phyloP scores from a whole-genome alignment of 192 early-diverging fungal genomes.

The Coemansia reversa region DNA sequence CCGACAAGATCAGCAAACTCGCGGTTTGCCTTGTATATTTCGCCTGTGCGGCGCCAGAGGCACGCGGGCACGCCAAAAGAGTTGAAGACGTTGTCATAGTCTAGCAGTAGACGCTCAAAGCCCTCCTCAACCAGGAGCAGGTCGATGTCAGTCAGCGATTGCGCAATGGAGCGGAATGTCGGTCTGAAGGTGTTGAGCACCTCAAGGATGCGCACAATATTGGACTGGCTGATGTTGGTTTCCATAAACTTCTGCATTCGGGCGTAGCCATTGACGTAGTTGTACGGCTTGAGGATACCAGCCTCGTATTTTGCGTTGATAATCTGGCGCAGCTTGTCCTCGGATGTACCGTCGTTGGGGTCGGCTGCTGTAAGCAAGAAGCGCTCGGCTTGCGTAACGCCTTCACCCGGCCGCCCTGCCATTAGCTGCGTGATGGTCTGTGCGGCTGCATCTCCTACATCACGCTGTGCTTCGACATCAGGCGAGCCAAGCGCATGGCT shows the following conservation, averaged over 20 bases:
- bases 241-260: constrained; percentile 92
- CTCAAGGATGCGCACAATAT: constrained; percentile 69
- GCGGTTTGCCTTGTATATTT: constrained; percentile 94
- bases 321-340: constrained; percentile 87
- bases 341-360: constrained; percentile 78
- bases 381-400: constrained; percentile 64
- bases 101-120: constrained; percentile 90
- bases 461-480: constrained; percentile 15
- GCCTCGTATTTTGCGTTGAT: constrained; percentile 96
- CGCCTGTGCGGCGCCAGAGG: constrained; percentile 93
- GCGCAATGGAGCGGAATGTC: constrained; percentile 82
- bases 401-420: constrained; percentile 52
- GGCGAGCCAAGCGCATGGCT: constrained; percentile 29
- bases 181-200: constrained; percentile 90
- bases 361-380: constrained; percentile 93
- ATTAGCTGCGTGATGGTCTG: constrained; percentile 48
- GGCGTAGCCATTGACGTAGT: constrained; percentile 90
- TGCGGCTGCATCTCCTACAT: background rate
- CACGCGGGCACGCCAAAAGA: constrained; percentile 94
- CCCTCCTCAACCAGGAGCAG: constrained; percentile 92
- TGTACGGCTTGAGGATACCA: constrained; percentile 94
- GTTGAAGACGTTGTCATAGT: constrained; percentile 94
- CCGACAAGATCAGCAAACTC: constrained; percentile 90
- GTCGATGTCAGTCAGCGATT: constrained; percentile 89
- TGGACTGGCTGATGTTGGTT: constrained; percentile 61